Evolutionary conservation across 176 grass and related monocot genomes (phyloP).

Genomic region (Rhipidocladum racemiflorum): DNA sequence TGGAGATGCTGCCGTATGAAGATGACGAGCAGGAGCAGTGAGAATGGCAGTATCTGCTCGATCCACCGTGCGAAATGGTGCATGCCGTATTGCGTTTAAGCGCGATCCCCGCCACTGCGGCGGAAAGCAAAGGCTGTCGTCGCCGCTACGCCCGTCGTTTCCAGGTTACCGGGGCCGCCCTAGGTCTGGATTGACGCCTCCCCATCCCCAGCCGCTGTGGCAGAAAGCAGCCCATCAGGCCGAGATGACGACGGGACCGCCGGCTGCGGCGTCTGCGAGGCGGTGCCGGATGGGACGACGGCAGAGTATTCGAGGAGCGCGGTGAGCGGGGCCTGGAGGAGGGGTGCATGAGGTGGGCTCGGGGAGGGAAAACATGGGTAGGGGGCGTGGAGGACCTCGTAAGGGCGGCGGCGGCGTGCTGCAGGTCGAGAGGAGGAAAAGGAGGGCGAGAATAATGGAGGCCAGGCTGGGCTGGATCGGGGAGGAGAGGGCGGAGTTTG

Average conservation of each 20-base stretch:
- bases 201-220: conserved; percentile 37
- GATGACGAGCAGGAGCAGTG: conserved; percentile 87
- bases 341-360: too few species aligned
- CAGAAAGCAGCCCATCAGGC: conserved; percentile 33
- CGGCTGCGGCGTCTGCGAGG: conserved; percentile 29
- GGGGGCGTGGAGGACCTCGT: too few species aligned
- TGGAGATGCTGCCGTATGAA: conserved; percentile 98
- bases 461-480: too few species aligned
- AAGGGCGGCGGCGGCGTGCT: too few species aligned
- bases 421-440: too few species aligned
- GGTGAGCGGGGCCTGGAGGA: conserved; percentile 80
- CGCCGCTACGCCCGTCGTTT: conserved; percentile 14
- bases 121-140: conserved; percentile 18
- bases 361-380: too few species aligned
- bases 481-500: too few species aligned
- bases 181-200: conserved; percentile 93
- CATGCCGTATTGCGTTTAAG: conserved; percentile 85
- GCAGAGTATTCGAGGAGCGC: conserved; percentile 91
- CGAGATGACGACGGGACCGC: conserved; percentile 30
- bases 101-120: conserved; percentile 46
- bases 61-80: conserved; percentile 92
- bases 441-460: too few species aligned
- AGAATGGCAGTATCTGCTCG: conserved; percentile 94
- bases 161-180: conserved; percentile 54
- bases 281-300: conserved; percentile 49